These are phyloP conservation scores for Pulicaria dysenterica DNA, from an alignment of 129 eudicot species.

Conservation along the genomic window DNA sequence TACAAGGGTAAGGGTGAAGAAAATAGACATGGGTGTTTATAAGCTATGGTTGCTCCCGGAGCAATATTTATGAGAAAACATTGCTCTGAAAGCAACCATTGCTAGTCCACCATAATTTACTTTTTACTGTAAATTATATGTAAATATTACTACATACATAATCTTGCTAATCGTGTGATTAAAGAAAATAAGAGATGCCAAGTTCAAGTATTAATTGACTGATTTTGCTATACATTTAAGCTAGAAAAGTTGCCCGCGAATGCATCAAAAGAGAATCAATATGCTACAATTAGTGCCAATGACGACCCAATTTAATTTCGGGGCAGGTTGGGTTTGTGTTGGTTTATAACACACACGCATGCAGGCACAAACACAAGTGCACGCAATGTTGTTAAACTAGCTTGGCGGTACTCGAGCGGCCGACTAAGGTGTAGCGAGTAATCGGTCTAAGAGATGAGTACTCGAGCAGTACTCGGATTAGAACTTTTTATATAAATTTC, in stretches of 20 bases:
- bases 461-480: no score
- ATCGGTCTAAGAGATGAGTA: no score
- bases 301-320: no score
- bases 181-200: not conserved
- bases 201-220: not conserved
- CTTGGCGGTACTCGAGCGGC: no score
- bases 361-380: no score
- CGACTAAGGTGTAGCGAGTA: no score
- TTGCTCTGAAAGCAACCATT: constrained; percentile 40
- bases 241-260: not conserved
- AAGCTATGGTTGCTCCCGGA: constrained; percentile 28
- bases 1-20: constrained; percentile 6
- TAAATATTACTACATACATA: constrained; percentile 7
- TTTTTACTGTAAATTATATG: constrained; percentile 1
- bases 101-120: constrained; percentile 17
- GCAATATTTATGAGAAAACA: constrained; percentile 10
- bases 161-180: not conserved
- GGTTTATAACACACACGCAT: no score
- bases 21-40: constrained; percentile 17
- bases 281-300: no score
- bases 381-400: no score
- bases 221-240: not conserved
- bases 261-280: no score
- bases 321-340: no score
- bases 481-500: no score